A percentile compares a stretch with the other conserved stretches of the same genome.
Conservation (phyloP, 177 flowering plant species). For the Vitis hybrid region DNA sequence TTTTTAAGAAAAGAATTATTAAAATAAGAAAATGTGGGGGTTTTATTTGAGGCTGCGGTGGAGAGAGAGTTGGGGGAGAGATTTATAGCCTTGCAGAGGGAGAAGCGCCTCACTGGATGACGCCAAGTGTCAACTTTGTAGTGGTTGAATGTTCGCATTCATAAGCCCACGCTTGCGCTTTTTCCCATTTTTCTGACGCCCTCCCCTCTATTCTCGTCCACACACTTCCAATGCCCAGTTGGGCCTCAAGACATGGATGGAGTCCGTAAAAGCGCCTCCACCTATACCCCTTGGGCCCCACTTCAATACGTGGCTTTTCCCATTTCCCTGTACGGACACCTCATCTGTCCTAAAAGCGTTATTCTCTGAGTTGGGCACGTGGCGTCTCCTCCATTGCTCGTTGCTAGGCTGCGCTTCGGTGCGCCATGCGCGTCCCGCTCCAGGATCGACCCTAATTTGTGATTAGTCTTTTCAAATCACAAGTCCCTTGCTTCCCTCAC, state of each 20-base stretch:
- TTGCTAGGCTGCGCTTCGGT: too few species aligned
- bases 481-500: too few species aligned
- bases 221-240: slow-evolving; percentile 17
- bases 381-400: too few species aligned
- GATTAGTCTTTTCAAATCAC: too few species aligned
- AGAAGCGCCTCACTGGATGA: slow-evolving; percentile 4
- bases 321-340: not conserved
- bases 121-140: slow-evolving; percentile 30
- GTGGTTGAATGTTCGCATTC: slow-evolving; percentile 16
- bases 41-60: slow-evolving; percentile 35
- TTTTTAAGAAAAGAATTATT: not conserved
- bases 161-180: slow-evolving; percentile 23
- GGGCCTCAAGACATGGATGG: too few species aligned
- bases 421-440: too few species aligned
- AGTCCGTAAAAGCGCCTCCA: slow-evolving; percentile 24
- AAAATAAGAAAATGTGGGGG: not conserved
- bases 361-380: not conserved
- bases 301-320: not conserved
- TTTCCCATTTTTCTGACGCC: slow-evolving; percentile 8
- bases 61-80: slow-evolving; percentile 5
- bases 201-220: slow-evolving; percentile 24
- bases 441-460: too few species aligned
- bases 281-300: slow-evolving; percentile 16
- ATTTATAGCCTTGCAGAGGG: not conserved
- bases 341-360: not conserved